Evolutionary conservation across 208 protist species (phyloP), one percentile per base, ranked within the genome.

Genomic region (Trypanosoma avium): DNA sequence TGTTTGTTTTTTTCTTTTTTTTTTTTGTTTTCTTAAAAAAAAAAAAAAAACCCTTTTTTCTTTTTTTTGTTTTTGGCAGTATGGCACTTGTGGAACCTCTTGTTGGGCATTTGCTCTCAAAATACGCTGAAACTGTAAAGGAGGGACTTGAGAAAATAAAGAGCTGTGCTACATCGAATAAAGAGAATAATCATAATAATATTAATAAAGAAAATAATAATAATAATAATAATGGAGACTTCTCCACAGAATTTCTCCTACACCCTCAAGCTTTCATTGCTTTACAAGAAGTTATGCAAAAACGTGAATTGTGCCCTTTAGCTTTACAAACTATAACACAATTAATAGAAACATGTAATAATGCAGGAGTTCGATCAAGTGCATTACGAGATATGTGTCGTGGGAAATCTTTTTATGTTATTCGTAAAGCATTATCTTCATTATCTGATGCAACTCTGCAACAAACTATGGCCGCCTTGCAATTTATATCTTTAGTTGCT

Each of bases 81-180:
- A 94, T 92, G 88, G 77, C 85, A 21, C 65, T 88, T 4, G 82
- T 95, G 19, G 86, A 95, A 64, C 89, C 85, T 2, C 48, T 92
- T 9, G 63, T 95, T 33, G 89, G 89, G 6, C 82, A 93, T 40
- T 67, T 95, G 40, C 72, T 96, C 17, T 96, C 90, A 43, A 79
- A 84, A 67, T 86, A 94, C 62, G 77, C 71, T n/a, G 81, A 93
- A 52, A 93, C 84, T 0, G 84, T 91, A 10, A 61, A 72, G 24
- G 90, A 96, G 47, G 90, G 90, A 0, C 69, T 96, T 0, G 55
- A 77, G 17, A 94, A 93, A 64, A 93, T 96, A 48, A 49, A 71
- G 13, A 78, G 36, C 3, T 61, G 77, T 21, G 77, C 68, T 4
- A 59, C 48, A 53, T 43, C 64, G 4, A 77, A 85, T 53, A 32